Conservation (phyloP, 2,329 filamentous ascomycete genomes). For the Aspergillus puulaauensis region DNA sequence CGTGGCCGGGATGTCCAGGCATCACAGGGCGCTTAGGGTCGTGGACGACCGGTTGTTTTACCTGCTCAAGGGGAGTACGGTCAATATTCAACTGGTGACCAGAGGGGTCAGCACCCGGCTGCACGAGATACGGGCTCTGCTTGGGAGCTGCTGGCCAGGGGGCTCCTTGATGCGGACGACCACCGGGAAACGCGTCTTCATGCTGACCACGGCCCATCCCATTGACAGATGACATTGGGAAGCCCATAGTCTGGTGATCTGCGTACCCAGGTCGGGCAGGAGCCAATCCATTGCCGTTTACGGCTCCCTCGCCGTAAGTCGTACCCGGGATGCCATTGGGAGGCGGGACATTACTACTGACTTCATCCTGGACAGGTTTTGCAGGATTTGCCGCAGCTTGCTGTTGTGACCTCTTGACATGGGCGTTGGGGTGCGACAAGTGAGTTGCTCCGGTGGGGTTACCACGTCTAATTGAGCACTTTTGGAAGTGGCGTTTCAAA, state of each 20-base stretch:
- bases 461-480: constrained; percentile 93
- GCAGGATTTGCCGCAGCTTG: constrained; percentile 43
- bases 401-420: constrained; percentile 69
- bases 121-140: constrained; percentile 45
- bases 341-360: constrained; percentile 45
- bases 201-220: constrained; percentile 41
- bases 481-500: constrained; percentile 97
- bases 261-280: constrained; percentile 37
- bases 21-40: constrained; percentile 54
- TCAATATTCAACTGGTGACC: constrained; percentile 46
- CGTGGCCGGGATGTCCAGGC: constrained; percentile 61
- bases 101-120: constrained; percentile 41
- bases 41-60: constrained; percentile 40
- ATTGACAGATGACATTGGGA: constrained; percentile 42
- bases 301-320: constrained; percentile 43
- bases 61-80: constrained; percentile 43
- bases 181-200: constrained; percentile 36
- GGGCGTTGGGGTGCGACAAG: constrained; percentile 86
- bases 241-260: constrained; percentile 45
- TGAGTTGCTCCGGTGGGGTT: constrained; percentile 95
- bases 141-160: constrained; percentile 46
- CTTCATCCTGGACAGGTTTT: constrained; percentile 46
- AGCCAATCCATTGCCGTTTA: constrained; percentile 44
- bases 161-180: constrained; percentile 39
- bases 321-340: constrained; percentile 44